phyloP scores from a whole-genome alignment of 2,329 filamentous ascomycete genomes.

The Botrytis galanthina region DNA sequence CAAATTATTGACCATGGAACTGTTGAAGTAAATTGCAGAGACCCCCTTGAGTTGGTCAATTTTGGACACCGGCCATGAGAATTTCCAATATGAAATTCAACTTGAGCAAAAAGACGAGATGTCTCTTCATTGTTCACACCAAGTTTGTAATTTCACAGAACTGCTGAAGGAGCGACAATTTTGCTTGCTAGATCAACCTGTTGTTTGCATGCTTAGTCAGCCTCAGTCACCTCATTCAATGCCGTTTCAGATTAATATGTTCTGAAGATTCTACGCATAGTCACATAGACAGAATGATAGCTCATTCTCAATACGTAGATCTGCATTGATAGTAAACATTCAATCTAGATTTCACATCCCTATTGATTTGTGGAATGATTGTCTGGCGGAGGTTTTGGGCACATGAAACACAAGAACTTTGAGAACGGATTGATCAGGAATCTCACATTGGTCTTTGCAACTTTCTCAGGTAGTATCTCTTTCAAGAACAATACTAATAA shows the following conservation, averaged over 20 bases:
- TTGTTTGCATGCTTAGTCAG: not conserved
- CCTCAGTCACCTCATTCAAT: too few relatives aligned
- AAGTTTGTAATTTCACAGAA: not conserved
- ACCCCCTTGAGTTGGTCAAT: not conserved
- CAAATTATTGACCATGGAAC: not conserved
- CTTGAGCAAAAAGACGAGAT: not conserved
- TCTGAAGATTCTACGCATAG: too few relatives aligned
- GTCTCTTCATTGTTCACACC: not conserved
- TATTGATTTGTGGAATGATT: too few relatives aligned
- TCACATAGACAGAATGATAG: too few relatives aligned
- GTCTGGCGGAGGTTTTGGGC: too few relatives aligned
- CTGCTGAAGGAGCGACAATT: not conserved
- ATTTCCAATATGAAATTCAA: not conserved
- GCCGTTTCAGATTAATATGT: too few relatives aligned
- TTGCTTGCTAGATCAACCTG: not conserved
- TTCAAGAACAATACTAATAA: not conserved
- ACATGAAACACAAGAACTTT: not conserved
- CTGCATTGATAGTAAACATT: too few relatives aligned
- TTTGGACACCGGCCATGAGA: not conserved
- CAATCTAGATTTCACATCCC: too few relatives aligned
- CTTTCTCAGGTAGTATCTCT: not conserved
- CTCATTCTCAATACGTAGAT: too few relatives aligned
- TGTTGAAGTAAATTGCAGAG: not conserved
- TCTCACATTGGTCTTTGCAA: not conserved
- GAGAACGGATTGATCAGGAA: too few relatives aligned